Base-by-base conservation (phyloP, 1,139 yeast genomes). In the Candida albicans region DNA sequence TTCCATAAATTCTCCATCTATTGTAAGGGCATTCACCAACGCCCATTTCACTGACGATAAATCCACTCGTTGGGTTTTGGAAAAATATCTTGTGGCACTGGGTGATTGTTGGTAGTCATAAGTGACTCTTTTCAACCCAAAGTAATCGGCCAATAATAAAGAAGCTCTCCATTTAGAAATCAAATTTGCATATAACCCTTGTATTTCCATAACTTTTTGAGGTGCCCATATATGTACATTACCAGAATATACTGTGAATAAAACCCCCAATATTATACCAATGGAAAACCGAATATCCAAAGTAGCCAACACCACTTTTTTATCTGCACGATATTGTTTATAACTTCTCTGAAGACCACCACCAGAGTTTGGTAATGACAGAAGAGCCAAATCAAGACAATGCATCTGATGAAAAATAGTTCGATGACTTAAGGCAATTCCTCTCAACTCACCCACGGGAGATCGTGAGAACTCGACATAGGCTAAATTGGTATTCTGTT, bases 61-160 rank as follows among this genome's bases (percentile, higher is more conserved):
- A 56, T 91, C 93, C 2, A 91, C 95, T 44, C 81, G 77, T 46
- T 80, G 81, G 40, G 88, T 87, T 53, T 88, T 89, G 36, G 86
- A 83, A 56, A 73, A 89, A 47, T 87, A 84, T 45, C 96, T 73
- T 0, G 97, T 89, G 36, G 84, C 75, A 57, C 85, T 86, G 0
- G 99, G 99, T 45, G 88, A 84, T 15, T 88, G 85, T 61, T 93
- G 96, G 61, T 93, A 93, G 62, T 93, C 95, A 56, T 88, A 91
- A 0, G 93, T 93, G 12, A 91, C 97, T 48, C 93, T 83, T 58
- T 93, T 95, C 51, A 93, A 68, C n/a, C 95, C 93, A 35, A 95
- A 76, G 57, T 90, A 91, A 59, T 93, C 98, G 1, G 95, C 87
- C 35, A 93, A 68, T 24, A 93, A 59, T 24, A 91, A 75, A 1